Percentiles rank a stretch among this genome's conserved stretches.
These are phyloP conservation scores for Termitomyces bulborhizus DNA, from an alignment of 768 basidiomycete genomes.

Conservation along the genomic window DNA sequence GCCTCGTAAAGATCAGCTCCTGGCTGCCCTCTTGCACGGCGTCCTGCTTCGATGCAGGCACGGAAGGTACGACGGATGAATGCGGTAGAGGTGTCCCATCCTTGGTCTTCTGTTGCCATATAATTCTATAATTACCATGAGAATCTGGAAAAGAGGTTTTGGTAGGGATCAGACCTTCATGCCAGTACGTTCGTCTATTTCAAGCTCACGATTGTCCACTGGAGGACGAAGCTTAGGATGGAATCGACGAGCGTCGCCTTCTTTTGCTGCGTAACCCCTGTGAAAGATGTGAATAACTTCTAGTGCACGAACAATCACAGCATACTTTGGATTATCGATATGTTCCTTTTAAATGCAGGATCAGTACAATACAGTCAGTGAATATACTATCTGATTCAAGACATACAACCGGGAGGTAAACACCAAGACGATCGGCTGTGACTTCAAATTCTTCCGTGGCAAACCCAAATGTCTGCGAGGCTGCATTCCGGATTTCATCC, in stretches of 20 bases:
- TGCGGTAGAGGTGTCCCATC: constrained; percentile 72
- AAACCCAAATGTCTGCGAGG: constrained; percentile 49
- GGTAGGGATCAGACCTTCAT: constrained; percentile 55
- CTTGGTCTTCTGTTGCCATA: constrained; percentile 62
- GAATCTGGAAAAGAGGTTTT: neutral
- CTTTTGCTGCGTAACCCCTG: constrained; percentile 64
- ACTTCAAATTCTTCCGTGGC: constrained; percentile 67
- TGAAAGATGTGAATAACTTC: neutral
- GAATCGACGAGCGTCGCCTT: constrained; percentile 65
- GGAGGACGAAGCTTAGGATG: constrained; percentile 73
- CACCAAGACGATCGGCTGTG: constrained; percentile 65
- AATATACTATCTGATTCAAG: neutral
- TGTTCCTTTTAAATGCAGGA: constrained; percentile 42
- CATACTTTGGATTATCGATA: constrained; percentile 72
- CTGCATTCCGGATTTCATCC: neutral
- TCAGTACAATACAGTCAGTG: neutral
- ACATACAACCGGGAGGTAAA: constrained; percentile 66
- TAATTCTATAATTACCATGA: constrained; percentile 45
- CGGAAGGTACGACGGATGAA: constrained; percentile 57
- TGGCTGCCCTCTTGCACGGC: constrained; percentile 49
- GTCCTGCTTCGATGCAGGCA: constrained; percentile 62
- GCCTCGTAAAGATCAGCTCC: constrained; percentile 56
- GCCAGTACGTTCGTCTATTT: constrained; percentile 69
- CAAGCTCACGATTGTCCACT: constrained; percentile 63
- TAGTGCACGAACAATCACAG: neutral